Conservation (phyloP, 164 flowering plant species). For the Berberis vulgaris region DNA sequence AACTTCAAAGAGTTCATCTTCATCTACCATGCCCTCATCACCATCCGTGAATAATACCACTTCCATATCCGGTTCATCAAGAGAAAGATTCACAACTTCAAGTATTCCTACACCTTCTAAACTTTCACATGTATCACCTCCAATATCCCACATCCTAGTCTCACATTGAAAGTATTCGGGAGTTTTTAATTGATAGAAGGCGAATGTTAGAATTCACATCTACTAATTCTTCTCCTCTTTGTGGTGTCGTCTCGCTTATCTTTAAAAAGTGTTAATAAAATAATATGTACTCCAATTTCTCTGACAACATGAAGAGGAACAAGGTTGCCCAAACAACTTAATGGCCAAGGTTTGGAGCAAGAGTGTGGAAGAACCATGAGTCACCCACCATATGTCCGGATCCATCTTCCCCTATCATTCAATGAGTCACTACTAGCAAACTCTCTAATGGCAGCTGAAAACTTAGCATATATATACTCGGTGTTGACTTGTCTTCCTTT, state of each 20-base stretch:
- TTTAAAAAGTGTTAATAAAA: neutral
- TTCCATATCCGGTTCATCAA: neutral
- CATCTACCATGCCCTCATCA: too few relatives aligned
- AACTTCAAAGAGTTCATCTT: too few relatives aligned
- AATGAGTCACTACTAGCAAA: neutral
- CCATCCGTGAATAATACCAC: neutral
- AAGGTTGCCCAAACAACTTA: slow-evolving; percentile 4
- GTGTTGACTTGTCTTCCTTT: neutral
- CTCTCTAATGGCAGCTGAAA: neutral
- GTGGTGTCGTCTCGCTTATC: neutral
- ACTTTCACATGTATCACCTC: neutral
- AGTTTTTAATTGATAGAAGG: neutral
- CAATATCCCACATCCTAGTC: neutral
- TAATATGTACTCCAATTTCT: slow-evolving; percentile 6
- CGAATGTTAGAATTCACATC: neutral
- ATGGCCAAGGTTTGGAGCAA: neutral
- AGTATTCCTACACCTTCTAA: neutral
- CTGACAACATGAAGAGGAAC: slow-evolving; percentile 4
- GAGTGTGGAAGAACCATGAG: neutral
- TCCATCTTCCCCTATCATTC: neutral
- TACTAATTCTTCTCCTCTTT: slow-evolving; percentile 3
- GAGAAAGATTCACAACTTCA: neutral
- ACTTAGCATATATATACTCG: neutral
- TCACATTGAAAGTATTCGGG: neutral
- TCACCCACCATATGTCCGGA: neutral